Evolutionary conservation across 2,329 filamentous ascomycete genomes (phyloP), one percentile per base, ranked within the genome.

Genomic region (Pleomassaria siparia): DNA sequence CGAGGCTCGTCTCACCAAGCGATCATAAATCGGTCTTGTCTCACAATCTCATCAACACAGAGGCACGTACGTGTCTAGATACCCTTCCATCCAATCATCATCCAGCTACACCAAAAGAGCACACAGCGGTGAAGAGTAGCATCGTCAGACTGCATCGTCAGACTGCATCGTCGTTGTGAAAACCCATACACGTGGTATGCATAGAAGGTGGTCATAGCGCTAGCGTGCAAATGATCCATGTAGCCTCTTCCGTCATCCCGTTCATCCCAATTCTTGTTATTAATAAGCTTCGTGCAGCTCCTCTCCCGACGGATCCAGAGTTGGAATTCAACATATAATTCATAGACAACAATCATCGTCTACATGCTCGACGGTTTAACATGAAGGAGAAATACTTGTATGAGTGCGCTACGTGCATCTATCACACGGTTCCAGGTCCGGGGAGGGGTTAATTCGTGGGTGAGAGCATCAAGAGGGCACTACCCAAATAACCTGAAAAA

Each of bases 201-300:
- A 36, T 36, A 30, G 18, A 25, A 36, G 2, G 25, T 36, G n/a
- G 41, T 35, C 29, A 44, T 44, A 18, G 16, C 24, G 35, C 18
- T 11, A 15, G 16, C 13, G 12, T 37, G 35, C 35, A 37, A 20
- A 22, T 37, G 18, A 13, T 20, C 5, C 7, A n/a, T 33, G 40
- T 28, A 43, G 40, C 40, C 40, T 43, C 40, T 43, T 43, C 25
- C 40, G 40, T 43, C 40, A 35, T 44, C 29, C 41, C 41, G 41
- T 16, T 22, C 24, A 26, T 6, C 25, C 37, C 37, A 15, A 40
- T 15, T 40, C 37, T 40, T 18, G 8, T n/a, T 9, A 20, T 28
- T 28, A n/a, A n/a, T n/a, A 25, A 30, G 26, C 12, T 25, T 29
- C 28, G 24, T 32, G 29, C 24, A 50, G n/a, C 13, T 36, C 42